Evolutionary conservation across 257 asterid species (phyloP), one percentile per base, ranked within the genome.

Genomic region (Solanum stenotomum): DNA sequence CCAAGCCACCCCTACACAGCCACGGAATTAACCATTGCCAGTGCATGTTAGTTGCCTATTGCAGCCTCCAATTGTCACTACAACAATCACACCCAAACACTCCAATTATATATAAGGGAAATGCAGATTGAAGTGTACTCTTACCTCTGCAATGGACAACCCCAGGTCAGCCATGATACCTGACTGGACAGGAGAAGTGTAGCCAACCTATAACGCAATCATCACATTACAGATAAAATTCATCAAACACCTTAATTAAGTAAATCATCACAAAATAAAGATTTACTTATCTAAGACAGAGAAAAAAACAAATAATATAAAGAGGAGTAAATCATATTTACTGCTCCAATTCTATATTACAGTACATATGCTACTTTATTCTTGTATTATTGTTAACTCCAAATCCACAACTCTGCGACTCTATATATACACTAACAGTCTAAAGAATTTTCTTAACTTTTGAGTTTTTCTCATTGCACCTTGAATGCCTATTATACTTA

Each of bases 131-230:
- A 35, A 56, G n/a, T 22, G 63, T n/a, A 13, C 72, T 29, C 84
- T 33, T 35, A 87, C 91, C 78, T 89, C 77, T 84, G 91, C 88
- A 84, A 83, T 87, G 42, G 91, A 89, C 74, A 89, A 85, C 75
- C 79, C 81, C 40, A 89, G 86, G 71, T 87, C 91, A 44, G 72
- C 61, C 85, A 84, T 84, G 78, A 89, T 84, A 33, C 89, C 89
- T 42, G 88, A 84, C 65, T 89, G 87, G 81, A 87, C 84, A 84
- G 89, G 88, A 61, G 91, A 89, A 61, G 91, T 84, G 44, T 74
- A 89, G 79, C 89, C 91, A 34, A 27, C 33, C 91, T 87, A 72
- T 59, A 25, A 56, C 25, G 10, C 65, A 56, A 56, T 56, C 65
- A 56, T 56, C 65, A 56, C 65, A 22, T 22, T 29, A 12, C 6